Evolutionary conservation across 441 rosid species (phyloP).

Genomic region (Populus tomentosa): DNA sequence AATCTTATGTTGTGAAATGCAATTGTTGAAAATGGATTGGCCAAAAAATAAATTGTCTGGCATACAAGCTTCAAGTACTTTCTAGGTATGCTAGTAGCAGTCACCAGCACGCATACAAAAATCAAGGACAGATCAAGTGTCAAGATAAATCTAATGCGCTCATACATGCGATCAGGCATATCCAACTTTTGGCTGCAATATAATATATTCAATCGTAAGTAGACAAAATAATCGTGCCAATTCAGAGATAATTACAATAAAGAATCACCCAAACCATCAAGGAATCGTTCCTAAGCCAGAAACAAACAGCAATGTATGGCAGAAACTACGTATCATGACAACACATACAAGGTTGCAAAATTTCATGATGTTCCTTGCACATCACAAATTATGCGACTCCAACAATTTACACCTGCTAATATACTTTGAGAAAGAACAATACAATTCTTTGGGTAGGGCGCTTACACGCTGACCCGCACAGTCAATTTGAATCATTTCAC

Average conservation of each 20-base stretch:
- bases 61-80: no score
- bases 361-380: conserved; percentile 13
- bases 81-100: no score
- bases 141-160: not conserved
- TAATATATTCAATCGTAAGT: not conserved
- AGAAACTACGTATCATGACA: conserved; percentile 1
- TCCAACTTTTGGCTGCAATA: no score
- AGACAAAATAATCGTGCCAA: not conserved
- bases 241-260: not conserved
- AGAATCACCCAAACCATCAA: not conserved
- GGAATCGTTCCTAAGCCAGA: not conserved
- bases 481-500: conserved; percentile 8
- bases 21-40: no score
- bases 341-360: conserved; percentile 21
- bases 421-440: conserved; percentile 6
- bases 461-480: conserved; percentile 29
- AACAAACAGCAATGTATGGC: not conserved
- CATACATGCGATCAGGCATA: not conserved
- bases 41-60: no score
- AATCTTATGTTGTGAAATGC: no score
- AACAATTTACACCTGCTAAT: conserved; percentile 27
- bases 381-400: conserved; percentile 22
- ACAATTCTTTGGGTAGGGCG: conserved; percentile 16
- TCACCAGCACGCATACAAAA: not conserved
- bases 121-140: not conserved